Base-by-base conservation (phyloP, 257 asterid species). In the Penstemon eatonii region DNA sequence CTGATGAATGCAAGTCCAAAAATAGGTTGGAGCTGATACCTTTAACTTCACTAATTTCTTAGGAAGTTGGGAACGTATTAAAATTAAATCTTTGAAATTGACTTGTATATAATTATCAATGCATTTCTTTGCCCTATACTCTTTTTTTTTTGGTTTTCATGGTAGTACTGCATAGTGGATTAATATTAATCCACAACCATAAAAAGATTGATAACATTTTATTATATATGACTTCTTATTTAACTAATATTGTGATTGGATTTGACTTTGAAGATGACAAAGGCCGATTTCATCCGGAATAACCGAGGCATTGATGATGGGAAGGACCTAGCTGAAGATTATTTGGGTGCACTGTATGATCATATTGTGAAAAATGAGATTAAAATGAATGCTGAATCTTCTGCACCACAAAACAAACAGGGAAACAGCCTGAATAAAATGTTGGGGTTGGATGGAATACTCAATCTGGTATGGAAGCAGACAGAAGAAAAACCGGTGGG, bases 401-500 rank as follows among this genome's bases (percentile, higher is more conserved):
- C 89, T 76, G 86, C 75, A 57, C 96, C 96, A 7, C 89, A 89
- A 63, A 88, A 87, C 89, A 94, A 87, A 74, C 96, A 88, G 78
- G 99, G 90, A 60, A 91, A 83, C 83, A 84, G 96, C 86, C 87
- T 94, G 69, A 94, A 94, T 82, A 87, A 77, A 67, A 75, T 89
- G 75, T 82, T 89, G 80, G 99, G 97, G 75, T 88, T 94, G 76
- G 99, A 94, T 76, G 95, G 97, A 54, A 90, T 94, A 72, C 92
- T 94, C 73, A 94, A 94, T 79, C 90, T 94, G 77, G 97, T 94
- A 56, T 89, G 99, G 99, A 91, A 87, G 87, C 94, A 87, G 85
- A 76, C 88, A 41, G 98, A 92, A 85, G 97, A 94, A 82, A 87
- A 87, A 73, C 95, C 99, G 8, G 50, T 87, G 82, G 96, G 99